Evolutionary conservation across 345 rosid species (phyloP), one percentile per base, ranked within the genome.

Genomic region (sweet orange (Citrus sinensis)): DNA sequence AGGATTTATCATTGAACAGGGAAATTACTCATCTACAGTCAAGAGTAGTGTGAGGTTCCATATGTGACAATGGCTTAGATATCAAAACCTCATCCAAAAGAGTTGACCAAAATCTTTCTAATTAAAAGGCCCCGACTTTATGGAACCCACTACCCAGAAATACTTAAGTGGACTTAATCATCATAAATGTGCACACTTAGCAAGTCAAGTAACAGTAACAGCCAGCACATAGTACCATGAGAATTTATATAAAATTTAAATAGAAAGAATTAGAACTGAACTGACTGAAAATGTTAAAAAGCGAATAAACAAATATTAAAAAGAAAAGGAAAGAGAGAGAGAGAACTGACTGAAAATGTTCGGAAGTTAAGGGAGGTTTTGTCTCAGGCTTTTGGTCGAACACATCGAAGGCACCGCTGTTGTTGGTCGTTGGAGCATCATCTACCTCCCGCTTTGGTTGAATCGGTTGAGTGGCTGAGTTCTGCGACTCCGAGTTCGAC

Each of bases 311-410:
- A 54, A 17, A 54, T 54, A 54, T 54, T 6, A 17, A 54, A 16
- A 51, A 51, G 20, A 51, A 51, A 54, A 54, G 22, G 20, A 17
- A 5, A 17, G 34, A 22, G 27, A 25, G 72, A 55, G 42, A 66
- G 51, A 32, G 9, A 39, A 74, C 85, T 78, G 54, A 85, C 84
- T 64, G 76, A 75, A 80, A 80, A 82, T 78, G 73, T 25, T 67
- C 58, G 6, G 76, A 29, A 64, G n/a, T 20, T 49, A 67, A 72
- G 4, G 39, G 78, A 80, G 80, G 82, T 58, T 85, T 80, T 51
- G 63, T 67, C 59, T 82, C 82, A 71, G 82, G 79, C 73, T 85
- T 85, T 51, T 71, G 65, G 25, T 82, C 87, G 32, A 54, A 71
- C 32, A 54, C 65, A 60, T 78, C 67, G 46, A 35, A n/a, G 42